A percentile compares a stretch with the other conserved stretches of the same genome.
These are phyloP conservation scores for Yamadazyma kanchanaburiensis DNA, from an alignment of 1,139 yeast species.

Conservation along the genomic window DNA sequence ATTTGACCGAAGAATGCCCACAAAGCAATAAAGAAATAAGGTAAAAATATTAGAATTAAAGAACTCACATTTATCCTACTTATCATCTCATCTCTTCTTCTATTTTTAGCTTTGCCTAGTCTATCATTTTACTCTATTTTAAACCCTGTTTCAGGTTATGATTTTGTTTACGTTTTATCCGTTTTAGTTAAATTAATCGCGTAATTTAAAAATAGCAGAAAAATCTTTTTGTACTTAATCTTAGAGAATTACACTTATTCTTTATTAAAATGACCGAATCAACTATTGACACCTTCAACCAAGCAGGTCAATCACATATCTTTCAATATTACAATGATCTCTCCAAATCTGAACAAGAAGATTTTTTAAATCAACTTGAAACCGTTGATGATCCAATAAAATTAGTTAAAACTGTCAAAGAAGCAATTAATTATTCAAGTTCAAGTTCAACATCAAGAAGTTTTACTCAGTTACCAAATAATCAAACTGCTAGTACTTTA, in stretches of 20 bases:
- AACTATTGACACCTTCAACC: conserved; percentile 36
- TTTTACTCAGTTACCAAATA: conserved; percentile 50
- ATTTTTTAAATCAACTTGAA: conserved; percentile 35
- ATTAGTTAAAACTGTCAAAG: conserved; percentile 42
- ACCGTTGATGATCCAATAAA: conserved; percentile 38
- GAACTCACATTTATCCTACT: too few relatives aligned
- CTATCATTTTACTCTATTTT: background rate
- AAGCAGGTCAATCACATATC: conserved; percentile 49
- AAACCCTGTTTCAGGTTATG: background rate
- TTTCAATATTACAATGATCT: conserved; percentile 42
- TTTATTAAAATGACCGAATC: conserved; percentile 18
- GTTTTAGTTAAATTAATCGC: conserved; percentile 15
- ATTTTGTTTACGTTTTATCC: conserved; percentile 7
- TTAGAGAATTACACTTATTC: background rate
- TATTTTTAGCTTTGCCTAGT: too few relatives aligned
- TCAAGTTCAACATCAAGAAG: conserved; percentile 25
- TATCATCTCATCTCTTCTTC: too few relatives aligned
- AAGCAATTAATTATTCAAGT: conserved; percentile 44
- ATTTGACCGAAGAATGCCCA: background rate
- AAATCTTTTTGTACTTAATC: background rate
- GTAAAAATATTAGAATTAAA: too few relatives aligned
- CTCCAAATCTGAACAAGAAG: conserved; percentile 23
- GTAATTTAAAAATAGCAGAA: conserved; percentile 8
- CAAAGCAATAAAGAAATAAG: too few relatives aligned
- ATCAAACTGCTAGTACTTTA: conserved; percentile 49